Percentiles rank a stretch among this genome's conserved stretches.
Conservation (phyloP, 139 green algal genomes). For the Chlamydomonas urium region DNA sequence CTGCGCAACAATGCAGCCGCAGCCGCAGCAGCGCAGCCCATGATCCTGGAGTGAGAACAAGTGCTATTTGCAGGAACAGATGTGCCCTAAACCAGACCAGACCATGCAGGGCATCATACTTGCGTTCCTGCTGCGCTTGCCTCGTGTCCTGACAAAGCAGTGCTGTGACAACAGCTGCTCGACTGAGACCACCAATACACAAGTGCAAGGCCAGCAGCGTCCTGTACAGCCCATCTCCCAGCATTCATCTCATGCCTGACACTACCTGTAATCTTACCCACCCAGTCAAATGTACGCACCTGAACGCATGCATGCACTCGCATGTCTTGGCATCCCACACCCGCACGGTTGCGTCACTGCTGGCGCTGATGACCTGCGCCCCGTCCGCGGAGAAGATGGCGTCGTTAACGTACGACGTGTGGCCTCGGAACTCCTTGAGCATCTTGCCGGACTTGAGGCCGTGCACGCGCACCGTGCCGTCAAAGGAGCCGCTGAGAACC, state of each 20-base stretch:
- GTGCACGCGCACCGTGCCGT: constrained; percentile 83
- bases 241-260: no score
- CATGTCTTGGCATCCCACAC: constrained; percentile 90
- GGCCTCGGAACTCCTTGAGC: constrained; percentile 95
- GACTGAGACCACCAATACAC: no score
- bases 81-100: no score
- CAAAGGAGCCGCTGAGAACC: constrained; percentile 85
- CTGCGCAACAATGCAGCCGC: constrained; percentile 19
- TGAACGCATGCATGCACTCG: constrained; percentile 76
- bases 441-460: constrained; percentile 94
- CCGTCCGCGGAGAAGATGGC: constrained; percentile 78
- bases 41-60: no score
- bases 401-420: constrained; percentile 90
- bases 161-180: no score
- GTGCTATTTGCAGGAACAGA: no score
- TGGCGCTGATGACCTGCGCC: constrained; percentile 65
- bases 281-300: constrained; percentile 25
- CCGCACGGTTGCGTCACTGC: constrained; percentile 81
- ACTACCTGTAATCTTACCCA: no score
- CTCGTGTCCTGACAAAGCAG: no score
- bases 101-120: no score
- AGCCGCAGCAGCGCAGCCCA: not conserved
- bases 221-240: no score
- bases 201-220: no score
- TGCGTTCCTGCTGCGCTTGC: no score